A percentile compares a stretch with the other conserved stretches of the same genome.
Evolutionary conservation across 768 basidiomycete species (phyloP).

Genomic region (Lactarius deliciosus): DNA sequence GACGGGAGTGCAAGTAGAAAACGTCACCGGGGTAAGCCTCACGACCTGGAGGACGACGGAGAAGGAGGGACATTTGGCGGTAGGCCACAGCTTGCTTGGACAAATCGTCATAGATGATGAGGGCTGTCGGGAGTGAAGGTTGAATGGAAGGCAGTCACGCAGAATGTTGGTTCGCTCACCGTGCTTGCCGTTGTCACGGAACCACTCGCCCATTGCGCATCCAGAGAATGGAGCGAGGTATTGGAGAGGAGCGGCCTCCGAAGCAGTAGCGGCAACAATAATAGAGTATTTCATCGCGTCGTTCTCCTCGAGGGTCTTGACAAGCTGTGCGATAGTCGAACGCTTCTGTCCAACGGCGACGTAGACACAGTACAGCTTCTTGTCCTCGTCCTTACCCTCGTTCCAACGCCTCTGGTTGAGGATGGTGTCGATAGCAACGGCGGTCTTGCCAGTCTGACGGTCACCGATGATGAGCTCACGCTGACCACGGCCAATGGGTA

Average conservation of each 20-base stretch:
- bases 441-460: slow-evolving; percentile 99
- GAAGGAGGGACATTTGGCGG: slow-evolving; percentile 99
- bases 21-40: slow-evolving; percentile 99
- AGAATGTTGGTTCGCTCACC: slow-evolving; percentile 48
- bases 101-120: slow-evolving; percentile 99
- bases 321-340: slow-evolving; percentile 98
- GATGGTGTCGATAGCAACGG: slow-evolving; percentile 99
- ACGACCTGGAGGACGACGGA: slow-evolving; percentile 99
- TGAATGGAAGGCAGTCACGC: background rate
- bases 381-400: slow-evolving; percentile 91
- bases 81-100: slow-evolving; percentile 99
- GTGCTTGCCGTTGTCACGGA: slow-evolving; percentile 99
- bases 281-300: slow-evolving; percentile 99
- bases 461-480: slow-evolving; percentile 99
- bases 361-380: slow-evolving; percentile 99
- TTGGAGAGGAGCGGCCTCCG: slow-evolving; percentile 98
- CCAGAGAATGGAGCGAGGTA: slow-evolving; percentile 99
- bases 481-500: slow-evolving; percentile 99
- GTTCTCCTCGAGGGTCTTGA: slow-evolving; percentile 99
- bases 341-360: slow-evolving; percentile 99
- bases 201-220: slow-evolving; percentile 99
- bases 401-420: slow-evolving; percentile 99
- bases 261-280: slow-evolving; percentile 98
- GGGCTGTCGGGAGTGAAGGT: slow-evolving; percentile 46
- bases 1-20: slow-evolving; percentile 99